Conservation (phyloP, 192 early-diverging fungal genomes). For the Blastocladiella britannica region DNA sequence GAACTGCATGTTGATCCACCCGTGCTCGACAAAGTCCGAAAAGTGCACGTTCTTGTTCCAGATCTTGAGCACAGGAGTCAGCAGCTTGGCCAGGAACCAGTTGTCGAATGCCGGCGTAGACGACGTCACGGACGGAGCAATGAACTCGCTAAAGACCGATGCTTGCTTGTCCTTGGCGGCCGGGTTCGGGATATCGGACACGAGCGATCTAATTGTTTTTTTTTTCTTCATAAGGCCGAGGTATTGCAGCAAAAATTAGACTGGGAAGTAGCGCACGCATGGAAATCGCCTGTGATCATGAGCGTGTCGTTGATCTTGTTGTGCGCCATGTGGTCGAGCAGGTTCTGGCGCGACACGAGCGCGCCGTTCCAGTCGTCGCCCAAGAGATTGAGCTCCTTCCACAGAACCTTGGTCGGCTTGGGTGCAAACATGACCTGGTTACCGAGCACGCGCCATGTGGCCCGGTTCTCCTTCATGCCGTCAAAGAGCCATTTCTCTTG, state of each 20-base stretch:
- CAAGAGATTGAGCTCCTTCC: no score
- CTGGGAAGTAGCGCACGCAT: not conserved
- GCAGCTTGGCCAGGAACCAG: slow-evolving; percentile 3
- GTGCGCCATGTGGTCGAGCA: slow-evolving; percentile 8
- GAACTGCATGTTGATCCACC: slow-evolving; percentile 12
- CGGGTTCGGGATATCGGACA: no score
- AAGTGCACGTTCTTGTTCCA: slow-evolving; percentile 9
- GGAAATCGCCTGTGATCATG: slow-evolving; percentile 2
- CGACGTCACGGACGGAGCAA: slow-evolving; percentile 11
- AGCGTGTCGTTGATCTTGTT: slow-evolving; percentile 12
- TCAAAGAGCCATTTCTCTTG: slow-evolving; percentile 18
- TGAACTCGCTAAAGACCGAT: slow-evolving; percentile 16
- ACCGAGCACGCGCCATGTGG: slow-evolving; percentile 17
- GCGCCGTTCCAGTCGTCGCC: slow-evolving; percentile 7
- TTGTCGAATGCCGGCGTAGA: slow-evolving; percentile 4
- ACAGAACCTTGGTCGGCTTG: not conserved
- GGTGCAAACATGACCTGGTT: slow-evolving; percentile 19
- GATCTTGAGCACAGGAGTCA: slow-evolving; percentile 1
- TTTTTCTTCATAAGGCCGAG: no score
- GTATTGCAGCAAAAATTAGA: not conserved
- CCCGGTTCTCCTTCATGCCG: slow-evolving; percentile 6
- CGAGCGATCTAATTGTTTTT: no score
- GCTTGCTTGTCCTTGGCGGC: slow-evolving; percentile 5
- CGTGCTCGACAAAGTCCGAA: slow-evolving; percentile 8
- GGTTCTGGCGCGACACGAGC: slow-evolving; percentile 9